Conservation (phyloP, 2,329 filamentous ascomycete genomes). For the Aspergillus vadensis region DNA sequence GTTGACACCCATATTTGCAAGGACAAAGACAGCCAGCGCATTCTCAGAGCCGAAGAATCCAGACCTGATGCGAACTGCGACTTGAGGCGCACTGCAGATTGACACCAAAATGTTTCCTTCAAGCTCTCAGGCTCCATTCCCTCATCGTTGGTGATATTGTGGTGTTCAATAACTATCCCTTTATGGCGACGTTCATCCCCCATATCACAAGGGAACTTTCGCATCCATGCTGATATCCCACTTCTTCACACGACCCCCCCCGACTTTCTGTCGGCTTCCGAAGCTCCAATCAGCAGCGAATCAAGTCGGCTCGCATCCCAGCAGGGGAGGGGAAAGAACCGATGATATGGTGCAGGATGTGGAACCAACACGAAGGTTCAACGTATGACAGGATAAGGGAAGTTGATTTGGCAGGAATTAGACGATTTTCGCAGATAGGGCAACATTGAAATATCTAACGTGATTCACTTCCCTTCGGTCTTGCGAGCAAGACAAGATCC, state of each 20-base stretch:
- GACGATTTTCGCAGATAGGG: slow-evolving; percentile 30
- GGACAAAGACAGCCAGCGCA: no score
- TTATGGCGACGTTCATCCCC: background rate
- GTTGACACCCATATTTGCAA: background rate
- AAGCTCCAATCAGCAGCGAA: slow-evolving; percentile 19
- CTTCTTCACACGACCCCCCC: slow-evolving; percentile 22
- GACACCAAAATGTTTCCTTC: no score
- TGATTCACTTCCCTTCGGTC: slow-evolving; percentile 25
- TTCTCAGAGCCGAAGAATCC: no score
- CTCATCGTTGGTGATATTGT: no score
- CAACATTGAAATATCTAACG: background rate
- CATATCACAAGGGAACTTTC: background rate
- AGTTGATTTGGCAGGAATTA: slow-evolving; percentile 14
- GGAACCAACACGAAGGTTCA: slow-evolving; percentile 23
- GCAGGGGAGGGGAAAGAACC: slow-evolving; percentile 22
- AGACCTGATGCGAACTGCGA: no score
- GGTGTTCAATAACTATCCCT: background rate
- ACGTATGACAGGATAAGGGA: slow-evolving; percentile 26
- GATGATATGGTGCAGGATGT: slow-evolving; percentile 25
- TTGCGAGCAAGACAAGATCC: slow-evolving; percentile 29
- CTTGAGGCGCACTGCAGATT: no score
- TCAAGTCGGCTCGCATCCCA: slow-evolving; percentile 23
- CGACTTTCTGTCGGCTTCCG: slow-evolving; percentile 18
- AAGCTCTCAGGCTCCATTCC: no score
- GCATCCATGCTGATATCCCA: background rate